Evolutionary conservation across 352 stramenopile species (phyloP).

Genomic region (Hyaloperonospora brassicae): DNA sequence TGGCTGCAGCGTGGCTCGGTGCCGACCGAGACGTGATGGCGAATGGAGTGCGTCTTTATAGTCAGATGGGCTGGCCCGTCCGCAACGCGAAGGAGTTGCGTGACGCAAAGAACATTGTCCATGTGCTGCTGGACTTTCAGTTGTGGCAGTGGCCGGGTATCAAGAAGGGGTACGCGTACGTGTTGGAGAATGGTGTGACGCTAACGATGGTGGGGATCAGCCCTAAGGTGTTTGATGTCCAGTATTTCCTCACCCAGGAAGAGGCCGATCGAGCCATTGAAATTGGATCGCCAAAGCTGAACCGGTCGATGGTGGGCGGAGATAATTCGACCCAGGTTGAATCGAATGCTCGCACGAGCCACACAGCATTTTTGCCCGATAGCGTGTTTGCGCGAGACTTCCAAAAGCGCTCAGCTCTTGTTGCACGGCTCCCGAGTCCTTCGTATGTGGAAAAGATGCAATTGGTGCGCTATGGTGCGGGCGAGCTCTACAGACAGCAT

Average conservation of each 20-base stretch:
- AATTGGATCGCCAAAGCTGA: slow-evolving; percentile 37
- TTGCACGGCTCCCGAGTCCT: slow-evolving; percentile 62
- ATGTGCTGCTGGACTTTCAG: slow-evolving; percentile 78
- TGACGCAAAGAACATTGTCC: slow-evolving; percentile 51
- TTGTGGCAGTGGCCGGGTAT: slow-evolving; percentile 81
- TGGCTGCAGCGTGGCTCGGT: slow-evolving; percentile 50
- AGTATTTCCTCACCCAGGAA: slow-evolving; percentile 49
- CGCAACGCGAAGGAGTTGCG: slow-evolving; percentile 39
- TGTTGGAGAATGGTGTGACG: slow-evolving; percentile 58
- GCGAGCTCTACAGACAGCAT: slow-evolving; percentile 81
- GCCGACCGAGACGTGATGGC: slow-evolving; percentile 54
- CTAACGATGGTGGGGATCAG: slow-evolving; percentile 59
- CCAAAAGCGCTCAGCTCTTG: slow-evolving; percentile 43
- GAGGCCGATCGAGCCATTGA: slow-evolving; percentile 57
- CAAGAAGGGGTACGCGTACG: slow-evolving; percentile 65
- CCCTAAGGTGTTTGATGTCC: slow-evolving; percentile 70
- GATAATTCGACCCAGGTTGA: slow-evolving; percentile 57
- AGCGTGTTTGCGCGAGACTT: slow-evolving; percentile 66
- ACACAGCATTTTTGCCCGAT: slow-evolving; percentile 73
- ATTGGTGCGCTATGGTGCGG: slow-evolving; percentile 66
- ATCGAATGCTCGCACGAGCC: slow-evolving; percentile 57
- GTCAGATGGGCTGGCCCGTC: slow-evolving; percentile 55
- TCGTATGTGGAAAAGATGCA: slow-evolving; percentile 66
- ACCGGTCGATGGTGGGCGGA: slow-evolving; percentile 65
- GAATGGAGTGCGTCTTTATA: slow-evolving; percentile 71